These are phyloP conservation scores for Neobulgaria alba DNA, from an alignment of 2,329 filamentous ascomycete species.

Conservation along the genomic window DNA sequence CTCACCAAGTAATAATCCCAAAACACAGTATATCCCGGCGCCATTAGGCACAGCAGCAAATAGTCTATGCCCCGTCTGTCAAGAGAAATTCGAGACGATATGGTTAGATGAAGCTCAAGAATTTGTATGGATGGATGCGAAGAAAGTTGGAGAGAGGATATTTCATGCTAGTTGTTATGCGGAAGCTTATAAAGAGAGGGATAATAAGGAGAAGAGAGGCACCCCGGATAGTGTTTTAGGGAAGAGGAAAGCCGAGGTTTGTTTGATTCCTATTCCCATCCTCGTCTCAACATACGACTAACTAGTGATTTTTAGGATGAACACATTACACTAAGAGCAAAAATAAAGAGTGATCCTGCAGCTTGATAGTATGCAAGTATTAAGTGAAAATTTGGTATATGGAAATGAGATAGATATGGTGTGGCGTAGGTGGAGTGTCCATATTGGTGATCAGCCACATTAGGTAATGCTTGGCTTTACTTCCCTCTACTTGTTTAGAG, in stretches of 20 bases:
- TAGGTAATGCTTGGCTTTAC: not conserved
- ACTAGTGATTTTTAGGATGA: slow-evolving; percentile 18
- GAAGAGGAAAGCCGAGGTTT: slow-evolving; percentile 64
- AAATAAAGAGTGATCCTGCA: slow-evolving; percentile 25
- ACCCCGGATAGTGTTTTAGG: slow-evolving; percentile 47
- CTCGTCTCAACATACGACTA: not conserved
- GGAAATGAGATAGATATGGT: not conserved
- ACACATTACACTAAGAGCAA: slow-evolving; percentile 21
- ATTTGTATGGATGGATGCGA: slow-evolving; percentile 92
- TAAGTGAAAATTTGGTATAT: not conserved
- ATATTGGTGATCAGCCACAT: not conserved
- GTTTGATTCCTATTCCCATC: slow-evolving; percentile 24
- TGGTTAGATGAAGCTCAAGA: slow-evolving; percentile 92
- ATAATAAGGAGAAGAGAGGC: slow-evolving; percentile 35
- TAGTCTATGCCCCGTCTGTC: slow-evolving; percentile 83
- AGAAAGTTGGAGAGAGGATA: slow-evolving; percentile 66
- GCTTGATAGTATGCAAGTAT: slow-evolving; percentile 1
- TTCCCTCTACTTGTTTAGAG: not conserved
- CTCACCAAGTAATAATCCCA: slow-evolving; percentile 33
- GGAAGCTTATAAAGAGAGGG: slow-evolving; percentile 65
- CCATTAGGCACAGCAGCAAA: slow-evolving; percentile 72
- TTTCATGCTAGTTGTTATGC: slow-evolving; percentile 87
- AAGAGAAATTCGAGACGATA: slow-evolving; percentile 86
- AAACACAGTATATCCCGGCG: slow-evolving; percentile 66
- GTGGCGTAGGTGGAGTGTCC: not conserved